Conservation (phyloP, 2,329 filamentous ascomycete species). For the Hypoxylon sp. region DNA sequence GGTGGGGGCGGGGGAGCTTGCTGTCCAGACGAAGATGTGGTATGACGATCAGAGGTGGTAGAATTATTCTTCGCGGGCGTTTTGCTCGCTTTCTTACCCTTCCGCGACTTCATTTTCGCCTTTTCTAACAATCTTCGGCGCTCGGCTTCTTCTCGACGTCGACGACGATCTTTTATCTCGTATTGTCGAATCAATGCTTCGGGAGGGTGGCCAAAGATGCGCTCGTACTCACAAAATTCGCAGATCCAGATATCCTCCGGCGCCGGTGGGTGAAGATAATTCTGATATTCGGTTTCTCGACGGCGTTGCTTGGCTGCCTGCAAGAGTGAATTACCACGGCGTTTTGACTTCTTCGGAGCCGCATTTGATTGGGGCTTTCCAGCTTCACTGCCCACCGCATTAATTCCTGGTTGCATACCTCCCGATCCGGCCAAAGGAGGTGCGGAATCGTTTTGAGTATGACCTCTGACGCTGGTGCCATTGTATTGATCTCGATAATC, state of each 20-base stretch:
- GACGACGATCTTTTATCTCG: slow-evolving; percentile 91
- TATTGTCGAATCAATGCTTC: slow-evolving; percentile 89
- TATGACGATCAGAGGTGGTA: slow-evolving; percentile 48
- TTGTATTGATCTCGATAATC: slow-evolving; percentile 43
- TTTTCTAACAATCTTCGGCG: slow-evolving; percentile 89
- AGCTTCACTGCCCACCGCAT: slow-evolving; percentile 52
- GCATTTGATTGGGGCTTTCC: slow-evolving; percentile 57
- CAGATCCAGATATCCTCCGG: slow-evolving; percentile 91
- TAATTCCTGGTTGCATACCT: slow-evolving; percentile 35
- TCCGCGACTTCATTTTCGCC: slow-evolving; percentile 92
- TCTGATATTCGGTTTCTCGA: slow-evolving; percentile 81
- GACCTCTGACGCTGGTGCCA: slow-evolving; percentile 32
- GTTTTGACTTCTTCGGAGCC: slow-evolving; percentile 73
- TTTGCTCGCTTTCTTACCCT: slow-evolving; percentile 87
- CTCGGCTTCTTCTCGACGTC: slow-evolving; percentile 87
- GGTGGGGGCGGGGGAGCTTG: slow-evolving; percentile 44
- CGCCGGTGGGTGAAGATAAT: slow-evolving; percentile 79
- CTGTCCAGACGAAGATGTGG: slow-evolving; percentile 42
- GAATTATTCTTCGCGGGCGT: slow-evolving; percentile 65
- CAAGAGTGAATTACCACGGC: slow-evolving; percentile 79
- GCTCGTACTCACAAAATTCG: slow-evolving; percentile 98
- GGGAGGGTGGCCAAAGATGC: slow-evolving; percentile 91
- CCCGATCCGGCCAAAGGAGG: slow-evolving; percentile 35
- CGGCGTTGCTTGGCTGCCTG: slow-evolving; percentile 83
- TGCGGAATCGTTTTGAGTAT: slow-evolving; percentile 41